Evolutionary conservation across 1,139 yeast species (phyloP), one percentile per base, ranked within the genome.

Genomic region (Geotrichum australiense): DNA sequence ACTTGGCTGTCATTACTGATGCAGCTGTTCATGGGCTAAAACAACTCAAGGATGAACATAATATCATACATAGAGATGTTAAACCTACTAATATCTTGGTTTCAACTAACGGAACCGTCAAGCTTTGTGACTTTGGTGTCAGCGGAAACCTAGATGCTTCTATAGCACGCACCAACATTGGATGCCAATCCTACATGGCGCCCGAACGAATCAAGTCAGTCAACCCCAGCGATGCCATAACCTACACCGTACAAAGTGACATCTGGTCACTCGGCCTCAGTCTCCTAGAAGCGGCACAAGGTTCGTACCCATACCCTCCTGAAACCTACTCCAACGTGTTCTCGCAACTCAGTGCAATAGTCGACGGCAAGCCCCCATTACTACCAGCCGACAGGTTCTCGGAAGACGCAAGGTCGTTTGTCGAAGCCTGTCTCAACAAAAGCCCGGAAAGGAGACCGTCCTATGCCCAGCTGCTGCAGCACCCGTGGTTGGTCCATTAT

Each of bases 141-240:
- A 76, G 87, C 45, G 98, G 98, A 22, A 91, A 91, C 58, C 68
- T 91, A 49, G 98, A 91, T 27, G 96, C 97, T 1, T 86, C 96
- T 0, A 72, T 91, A 55, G 98, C 98, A 7, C 79, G 87, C 56
- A 91, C 99, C 0, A 91, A 91, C 57, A 89, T 91, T 54, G 99
- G 99, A 5, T 93, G 98, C 62, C 98, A 91, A 64, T 84, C 95
- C 4, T 91, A 91, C 64, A 93, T 93, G 98, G 97, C 98, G 0
- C 99, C 99, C 1, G 99, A 91, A 62, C 74, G 99, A 57, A 93
- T 91, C 56, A 80, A 82, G 61, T 72, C 78, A 5, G 53, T 62
- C 27, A 64, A 62, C 39, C 59, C 63, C 11, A 76, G 76, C 6
- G 89, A 82, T 57, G 91, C 78, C 52, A 71, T 76, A 15, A 79